These are phyloP conservation scores for Chytriomyces confervae DNA, from an alignment of 192 early-diverging fungal genomes.

Conservation along the genomic window DNA sequence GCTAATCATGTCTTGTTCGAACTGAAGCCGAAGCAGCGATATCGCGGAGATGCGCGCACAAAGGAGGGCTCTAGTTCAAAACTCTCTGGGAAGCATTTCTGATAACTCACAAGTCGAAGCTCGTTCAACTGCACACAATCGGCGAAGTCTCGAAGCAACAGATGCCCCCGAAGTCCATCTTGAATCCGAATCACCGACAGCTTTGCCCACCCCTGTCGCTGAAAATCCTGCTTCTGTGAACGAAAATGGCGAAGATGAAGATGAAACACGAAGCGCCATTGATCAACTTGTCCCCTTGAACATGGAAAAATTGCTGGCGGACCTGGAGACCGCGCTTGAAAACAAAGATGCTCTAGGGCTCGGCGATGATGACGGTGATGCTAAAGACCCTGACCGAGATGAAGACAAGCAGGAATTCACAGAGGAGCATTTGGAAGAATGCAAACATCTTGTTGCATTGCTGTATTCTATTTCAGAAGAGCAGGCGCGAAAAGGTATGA, in stretches of 20 bases:
- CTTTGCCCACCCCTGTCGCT: no score
- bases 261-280: not conserved
- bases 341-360: not conserved
- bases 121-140: no score
- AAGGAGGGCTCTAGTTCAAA: no score
- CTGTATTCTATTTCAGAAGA: constrained; percentile 87
- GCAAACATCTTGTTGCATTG: constrained; percentile 74
- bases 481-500: constrained; percentile 79
- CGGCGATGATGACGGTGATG: constrained; percentile 22
- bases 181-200: no score
- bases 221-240: no score
- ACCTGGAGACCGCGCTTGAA: constrained; percentile 10
- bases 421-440: constrained; percentile 51
- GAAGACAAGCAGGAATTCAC: constrained; percentile 19
- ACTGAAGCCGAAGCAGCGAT: no score
- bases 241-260: not conserved
- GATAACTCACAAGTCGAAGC: no score
- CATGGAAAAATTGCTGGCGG: constrained; percentile 18
- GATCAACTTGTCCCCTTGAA: not conserved
- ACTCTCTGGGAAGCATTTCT: no score
- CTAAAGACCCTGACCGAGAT: constrained; percentile 21
- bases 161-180: no score
- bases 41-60: no score
- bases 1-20: no score
- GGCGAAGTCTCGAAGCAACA: no score